Conservation (phyloP, 2,329 filamentous ascomycete species). For the Rutstroemia sydowiana region DNA sequence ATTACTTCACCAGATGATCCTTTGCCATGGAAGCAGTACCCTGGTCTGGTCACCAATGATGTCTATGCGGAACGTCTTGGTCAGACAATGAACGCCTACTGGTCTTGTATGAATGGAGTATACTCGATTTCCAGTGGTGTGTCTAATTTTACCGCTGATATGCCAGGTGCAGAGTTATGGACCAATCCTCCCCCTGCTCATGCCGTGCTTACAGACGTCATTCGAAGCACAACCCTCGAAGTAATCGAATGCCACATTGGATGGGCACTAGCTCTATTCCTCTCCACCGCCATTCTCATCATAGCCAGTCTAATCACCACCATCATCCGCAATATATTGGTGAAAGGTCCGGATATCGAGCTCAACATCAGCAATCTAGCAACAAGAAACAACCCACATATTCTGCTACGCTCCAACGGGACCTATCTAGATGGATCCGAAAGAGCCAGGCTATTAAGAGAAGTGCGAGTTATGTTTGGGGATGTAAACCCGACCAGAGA, state of each 20-base stretch:
- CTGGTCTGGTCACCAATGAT: background rate
- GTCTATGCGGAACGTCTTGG: background rate
- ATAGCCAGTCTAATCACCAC: background rate
- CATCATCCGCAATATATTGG: background rate
- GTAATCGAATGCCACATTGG: background rate
- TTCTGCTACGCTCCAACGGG: background rate
- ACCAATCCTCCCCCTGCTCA: background rate
- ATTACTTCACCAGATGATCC: background rate
- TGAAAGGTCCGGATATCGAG: background rate
- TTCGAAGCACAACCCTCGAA: background rate
- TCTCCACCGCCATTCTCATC: background rate
- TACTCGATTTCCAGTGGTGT: background rate
- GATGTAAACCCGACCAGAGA: background rate
- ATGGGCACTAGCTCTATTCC: background rate
- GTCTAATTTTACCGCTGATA: background rate
- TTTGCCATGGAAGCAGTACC: background rate
- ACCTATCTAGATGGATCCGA: background rate
- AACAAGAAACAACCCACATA: background rate
- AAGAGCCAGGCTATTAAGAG: background rate
- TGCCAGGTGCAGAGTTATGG: background rate
- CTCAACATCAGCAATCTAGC: background rate
- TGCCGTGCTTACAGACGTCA: background rate
- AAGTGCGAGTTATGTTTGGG: background rate
- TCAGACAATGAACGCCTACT: background rate
- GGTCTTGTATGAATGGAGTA: background rate